Base-by-base conservation (phyloP, 164 flowering plant species). In the Stephania cephalantha region DNA sequence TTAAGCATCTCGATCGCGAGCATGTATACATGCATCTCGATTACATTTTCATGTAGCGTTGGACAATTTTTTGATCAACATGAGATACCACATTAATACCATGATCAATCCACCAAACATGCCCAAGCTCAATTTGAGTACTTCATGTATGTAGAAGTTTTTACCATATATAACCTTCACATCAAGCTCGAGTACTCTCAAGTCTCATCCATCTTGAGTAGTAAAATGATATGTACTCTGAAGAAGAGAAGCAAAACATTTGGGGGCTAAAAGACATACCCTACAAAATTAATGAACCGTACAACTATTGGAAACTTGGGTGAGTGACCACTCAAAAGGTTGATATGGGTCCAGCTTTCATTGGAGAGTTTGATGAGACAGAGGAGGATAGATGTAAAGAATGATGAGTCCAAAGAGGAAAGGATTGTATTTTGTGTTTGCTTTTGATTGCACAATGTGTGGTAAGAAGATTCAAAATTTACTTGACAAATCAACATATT, bases 321-420 rank as follows among this genome's bases (percentile, higher is more conserved):
- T 58, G 20, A 58, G n/a, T 58, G 64, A 58, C 20, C 64, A 58
- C 64, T 15, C 25, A n/a, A 70, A 70, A 46, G 9, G 72, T 48
- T 70, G 55, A 46, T 70, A 22, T 31, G 2, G 22, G 22, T 71
- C 25, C 12, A 20, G 42, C 4, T 22, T 29, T 46, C 30, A 2
- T 70, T 20, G 48, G 15, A 22, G 22, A 25, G 48, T 20, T 48
- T 18, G 61, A 71, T 71, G 18, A 71, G 73, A 71, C 15, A 20
- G 73, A 46, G n/a, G 20, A n/a, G 3, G 42, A 35, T 35, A 35
- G 4, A 35, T 25, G 17, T 55, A 58, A 71, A 20, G 71, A 69
- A 18, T 69, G 71, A 68, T 68, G 71, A 69, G 46, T 44, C 50
- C 71, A 69, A 44, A 44, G 7, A 68, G 71, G 25, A 17, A 58